These are phyloP conservation scores for Hydrangea macrophylla DNA, from an alignment of 148 eudicot species.

Conservation along the genomic window DNA sequence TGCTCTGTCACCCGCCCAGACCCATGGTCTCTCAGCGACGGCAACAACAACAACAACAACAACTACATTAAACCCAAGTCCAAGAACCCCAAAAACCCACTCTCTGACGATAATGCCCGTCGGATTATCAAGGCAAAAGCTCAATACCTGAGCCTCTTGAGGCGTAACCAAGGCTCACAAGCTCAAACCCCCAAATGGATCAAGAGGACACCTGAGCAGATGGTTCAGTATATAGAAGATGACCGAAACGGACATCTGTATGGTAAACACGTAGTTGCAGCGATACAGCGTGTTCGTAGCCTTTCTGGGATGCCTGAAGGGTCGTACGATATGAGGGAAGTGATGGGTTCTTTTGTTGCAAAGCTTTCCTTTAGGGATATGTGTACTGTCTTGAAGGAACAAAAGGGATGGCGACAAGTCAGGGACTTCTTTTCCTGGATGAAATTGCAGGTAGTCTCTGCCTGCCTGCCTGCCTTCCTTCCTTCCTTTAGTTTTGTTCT, in stretches of 20 bases:
- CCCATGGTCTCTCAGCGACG: slow-evolving; percentile 69
- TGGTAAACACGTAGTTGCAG: slow-evolving; percentile 70
- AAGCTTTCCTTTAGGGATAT: slow-evolving; percentile 62
- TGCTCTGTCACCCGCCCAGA: slow-evolving; percentile 49
- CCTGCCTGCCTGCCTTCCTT: no score
- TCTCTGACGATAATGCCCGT: slow-evolving; percentile 71
- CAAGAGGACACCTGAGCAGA: slow-evolving; percentile 66
- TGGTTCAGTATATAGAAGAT: slow-evolving; percentile 62
- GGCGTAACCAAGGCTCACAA: slow-evolving; percentile 58
- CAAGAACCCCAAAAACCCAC: slow-evolving; percentile 59
- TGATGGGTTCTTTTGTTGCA: slow-evolving; percentile 61
- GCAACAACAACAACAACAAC: slow-evolving; percentile 32
- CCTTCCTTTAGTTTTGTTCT: background rate
- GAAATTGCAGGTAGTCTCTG: slow-evolving; percentile 88
- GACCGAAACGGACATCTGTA: slow-evolving; percentile 67
- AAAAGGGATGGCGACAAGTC: slow-evolving; percentile 56
- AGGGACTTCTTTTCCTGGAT: slow-evolving; percentile 78
- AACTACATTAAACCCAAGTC: slow-evolving; percentile 49
- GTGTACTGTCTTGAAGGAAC: slow-evolving; percentile 78
- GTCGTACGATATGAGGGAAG: slow-evolving; percentile 60
- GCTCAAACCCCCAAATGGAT: slow-evolving; percentile 66
- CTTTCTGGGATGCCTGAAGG: slow-evolving; percentile 44
- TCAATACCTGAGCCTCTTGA: slow-evolving; percentile 33
- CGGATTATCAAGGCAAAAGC: slow-evolving; percentile 67
- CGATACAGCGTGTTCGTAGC: slow-evolving; percentile 51